These are phyloP conservation scores for Stereocaulon alpinum DNA, from an alignment of 495 filamentous ascomycete species.

Conservation along the genomic window DNA sequence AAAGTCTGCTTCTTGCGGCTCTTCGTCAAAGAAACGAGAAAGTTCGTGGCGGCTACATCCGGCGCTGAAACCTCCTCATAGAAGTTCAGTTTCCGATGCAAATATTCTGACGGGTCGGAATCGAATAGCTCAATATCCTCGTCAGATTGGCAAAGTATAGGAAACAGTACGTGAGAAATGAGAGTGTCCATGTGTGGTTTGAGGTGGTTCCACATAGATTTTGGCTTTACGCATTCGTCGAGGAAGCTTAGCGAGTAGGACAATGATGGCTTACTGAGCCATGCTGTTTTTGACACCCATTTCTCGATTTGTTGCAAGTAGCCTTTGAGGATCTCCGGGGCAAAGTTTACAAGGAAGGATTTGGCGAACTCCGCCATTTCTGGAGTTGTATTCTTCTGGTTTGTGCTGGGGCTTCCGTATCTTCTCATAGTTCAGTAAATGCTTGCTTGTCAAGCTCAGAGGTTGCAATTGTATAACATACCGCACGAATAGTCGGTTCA, in stretches of 20 bases:
- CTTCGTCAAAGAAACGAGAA: slow-evolving; percentile 90
- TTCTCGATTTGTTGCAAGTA: slow-evolving; percentile 91
- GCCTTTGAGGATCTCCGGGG: slow-evolving; percentile 86
- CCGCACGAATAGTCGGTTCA: slow-evolving; percentile 92
- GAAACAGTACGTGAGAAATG: slow-evolving; percentile 89
- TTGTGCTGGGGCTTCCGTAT: slow-evolving; percentile 74
- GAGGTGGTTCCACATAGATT: slow-evolving; percentile 88
- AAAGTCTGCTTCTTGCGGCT: slow-evolving; percentile 91
- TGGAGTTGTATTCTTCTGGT: slow-evolving; percentile 54
- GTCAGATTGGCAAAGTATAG: slow-evolving; percentile 81
- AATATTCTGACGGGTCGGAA: slow-evolving; percentile 86
- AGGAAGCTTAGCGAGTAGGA: slow-evolving; percentile 87
- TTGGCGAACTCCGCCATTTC: slow-evolving; percentile 75
- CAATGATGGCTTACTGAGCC: slow-evolving; percentile 88
- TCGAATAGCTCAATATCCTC: slow-evolving; percentile 93
- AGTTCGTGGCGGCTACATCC: slow-evolving; percentile 93
- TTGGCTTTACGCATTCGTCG: slow-evolving; percentile 95
- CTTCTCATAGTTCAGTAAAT: slow-evolving; percentile 33
- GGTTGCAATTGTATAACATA: slow-evolving; percentile 29
- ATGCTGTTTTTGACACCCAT: slow-evolving; percentile 88
- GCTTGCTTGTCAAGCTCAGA: not conserved
- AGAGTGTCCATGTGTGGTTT: slow-evolving; percentile 88
- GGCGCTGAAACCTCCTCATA: slow-evolving; percentile 95
- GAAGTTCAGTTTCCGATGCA: slow-evolving; percentile 93
- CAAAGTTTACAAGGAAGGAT: slow-evolving; percentile 80